Base-by-base conservation (phyloP, 257 asterid species). In the Solanum sejunctum region DNA sequence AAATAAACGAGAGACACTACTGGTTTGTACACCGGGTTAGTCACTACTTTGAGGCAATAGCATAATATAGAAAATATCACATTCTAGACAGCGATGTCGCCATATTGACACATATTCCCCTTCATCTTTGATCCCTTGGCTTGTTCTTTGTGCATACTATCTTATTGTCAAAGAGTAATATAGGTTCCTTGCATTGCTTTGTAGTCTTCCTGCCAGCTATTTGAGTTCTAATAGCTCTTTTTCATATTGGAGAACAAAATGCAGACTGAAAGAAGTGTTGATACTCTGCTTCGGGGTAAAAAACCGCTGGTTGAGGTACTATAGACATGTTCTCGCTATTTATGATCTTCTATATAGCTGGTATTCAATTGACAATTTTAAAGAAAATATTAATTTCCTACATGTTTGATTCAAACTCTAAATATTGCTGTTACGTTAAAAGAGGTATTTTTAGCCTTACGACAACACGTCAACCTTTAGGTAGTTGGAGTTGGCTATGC, bases 11-110 rank as follows among this genome's bases (percentile, higher is more conserved):
- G 89, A 91, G 93, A 71, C 83, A 94, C 87, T 82, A 91, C 86
- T 94, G 96, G 96, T 84, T 92, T 45, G 86, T 92, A 79, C 97
- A 93, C 86, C 92, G 94, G 94, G 98, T 94, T 77, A 91, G 93
- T 91, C 82, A 77, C 58, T 78, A 70, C 71, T 82, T 77, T 86
- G 16, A 45, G 47, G 43, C 49, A 56, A 21, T 79, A 36, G 57
- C 23, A 66, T 61, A 52, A 56, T 84, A 7, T 7, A 81, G 83
- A 61, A 84, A 66, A 20, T 23, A 58, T 77, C 55, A 73, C 58
- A 56, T 80, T 10, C 64, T 77, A 77, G 64, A 77, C 26, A 51
- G 26, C 64, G 15, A 51, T 18, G 11, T 12, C 63, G 52, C 64
- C 47, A 28, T 82, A 82, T 63, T n/a, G 60, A 47, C 61, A 26